phyloP scores from a whole-genome alignment of 2,329 filamentous ascomycete genomes.

The Chlorencoelia australis region DNA sequence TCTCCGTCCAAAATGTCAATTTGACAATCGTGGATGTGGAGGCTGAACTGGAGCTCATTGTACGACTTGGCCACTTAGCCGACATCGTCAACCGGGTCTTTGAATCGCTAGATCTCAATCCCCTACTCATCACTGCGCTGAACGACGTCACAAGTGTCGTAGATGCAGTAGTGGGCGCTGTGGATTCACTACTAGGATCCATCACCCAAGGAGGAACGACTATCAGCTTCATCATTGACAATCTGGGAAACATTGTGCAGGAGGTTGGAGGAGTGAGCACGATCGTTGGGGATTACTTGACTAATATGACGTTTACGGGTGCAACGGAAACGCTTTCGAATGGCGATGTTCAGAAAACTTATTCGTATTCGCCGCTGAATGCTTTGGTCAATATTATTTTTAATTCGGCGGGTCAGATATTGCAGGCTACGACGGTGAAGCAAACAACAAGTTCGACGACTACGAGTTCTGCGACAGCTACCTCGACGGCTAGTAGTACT shows the following conservation, averaged over 20 bases:
- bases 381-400: constrained; percentile 45
- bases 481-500: neutral
- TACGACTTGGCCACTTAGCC: constrained; percentile 49
- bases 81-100: constrained; percentile 52
- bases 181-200: constrained; percentile 48
- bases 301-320: constrained; percentile 46
- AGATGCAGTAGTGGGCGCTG: constrained; percentile 43
- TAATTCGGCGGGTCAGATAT: constrained; percentile 44
- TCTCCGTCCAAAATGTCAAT: constrained; percentile 42
- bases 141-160: constrained; percentile 43
- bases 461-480: constrained; percentile 2
- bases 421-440: constrained; percentile 35
- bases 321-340: constrained; percentile 23
- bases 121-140: constrained; percentile 45
- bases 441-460: constrained; percentile 3
- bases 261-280: constrained; percentile 41
- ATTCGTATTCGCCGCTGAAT: constrained; percentile 38
- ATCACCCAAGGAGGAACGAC: constrained; percentile 45
- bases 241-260: constrained; percentile 53
- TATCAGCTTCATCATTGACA: constrained; percentile 48
- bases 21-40: constrained; percentile 52
- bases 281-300: constrained; percentile 48
- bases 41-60: constrained; percentile 47
- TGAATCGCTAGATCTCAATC: constrained; percentile 48
- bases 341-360: constrained; percentile 40